Conservation (phyloP, 495 filamentous ascomycete genomes). For the Hypoxylon subgilvum region DNA sequence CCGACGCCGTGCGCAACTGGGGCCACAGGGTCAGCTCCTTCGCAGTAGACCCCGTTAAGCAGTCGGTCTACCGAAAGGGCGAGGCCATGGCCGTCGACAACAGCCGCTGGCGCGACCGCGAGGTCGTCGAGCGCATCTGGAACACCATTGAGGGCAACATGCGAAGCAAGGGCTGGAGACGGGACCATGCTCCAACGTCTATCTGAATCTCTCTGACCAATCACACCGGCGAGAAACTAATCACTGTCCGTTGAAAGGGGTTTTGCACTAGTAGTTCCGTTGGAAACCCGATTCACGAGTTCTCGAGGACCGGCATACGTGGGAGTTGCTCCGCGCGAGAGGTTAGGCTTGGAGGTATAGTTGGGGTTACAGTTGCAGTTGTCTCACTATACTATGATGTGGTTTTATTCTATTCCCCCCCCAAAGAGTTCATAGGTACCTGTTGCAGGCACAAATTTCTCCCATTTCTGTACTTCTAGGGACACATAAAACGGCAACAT, state of each 20-base stretch:
- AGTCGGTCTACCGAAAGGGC: conserved; percentile 55
- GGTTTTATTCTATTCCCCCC: too few species aligned
- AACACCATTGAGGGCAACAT: conserved; percentile 86
- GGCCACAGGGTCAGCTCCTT: conserved; percentile 79
- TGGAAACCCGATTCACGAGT: background rate
- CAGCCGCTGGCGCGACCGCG: conserved; percentile 85
- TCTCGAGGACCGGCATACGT: background rate
- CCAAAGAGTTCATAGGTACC: too few species aligned
- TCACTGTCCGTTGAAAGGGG: background rate
- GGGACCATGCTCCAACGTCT: conserved; percentile 62
- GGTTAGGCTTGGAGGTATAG: too few species aligned
- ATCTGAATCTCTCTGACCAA: conserved; percentile 40
- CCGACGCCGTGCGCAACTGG: conserved; percentile 78
- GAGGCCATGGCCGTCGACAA: conserved; percentile 53
- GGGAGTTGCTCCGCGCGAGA: too few species aligned
- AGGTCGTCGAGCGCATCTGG: conserved; percentile 95
- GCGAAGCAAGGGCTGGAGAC: conserved; percentile 81
- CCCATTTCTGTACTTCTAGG: conserved; percentile 14
- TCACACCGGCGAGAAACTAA: too few species aligned
- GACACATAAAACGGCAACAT: background rate
- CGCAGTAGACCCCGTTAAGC: conserved; percentile 79
- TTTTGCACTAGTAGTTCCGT: background rate
- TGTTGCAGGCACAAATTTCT: too few species aligned
- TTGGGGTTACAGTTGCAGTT: background rate
- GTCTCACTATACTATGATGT: background rate